A percentile compares a stretch with the other conserved stretches of the same genome.
Evolutionary conservation across 139 green algal genomes (phyloP).

Genomic region (Gonium pectorale): DNA sequence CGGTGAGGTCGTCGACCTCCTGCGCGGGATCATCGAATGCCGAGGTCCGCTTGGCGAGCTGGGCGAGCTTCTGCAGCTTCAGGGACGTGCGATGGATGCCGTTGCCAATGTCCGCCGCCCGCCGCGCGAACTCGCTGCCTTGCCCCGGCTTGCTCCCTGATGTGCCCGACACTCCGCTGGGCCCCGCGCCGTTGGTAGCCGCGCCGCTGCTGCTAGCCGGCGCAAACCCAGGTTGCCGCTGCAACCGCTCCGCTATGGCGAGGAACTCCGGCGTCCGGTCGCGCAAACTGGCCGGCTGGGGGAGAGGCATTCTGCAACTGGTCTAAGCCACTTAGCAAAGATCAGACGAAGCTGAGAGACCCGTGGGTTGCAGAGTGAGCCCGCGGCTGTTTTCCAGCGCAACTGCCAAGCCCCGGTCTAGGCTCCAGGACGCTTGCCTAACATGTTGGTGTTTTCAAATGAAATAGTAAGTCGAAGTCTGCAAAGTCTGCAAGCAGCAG

Average conservation of each 20-base stretch:
- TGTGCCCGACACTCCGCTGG: neutral
- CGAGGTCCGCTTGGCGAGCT: constrained; percentile 95
- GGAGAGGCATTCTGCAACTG: constrained; percentile 26
- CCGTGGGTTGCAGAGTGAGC: no score
- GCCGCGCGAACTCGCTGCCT: constrained; percentile 88
- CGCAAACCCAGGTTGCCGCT: constrained; percentile 60
- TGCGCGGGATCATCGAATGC: constrained; percentile 97
- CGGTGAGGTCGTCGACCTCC: constrained; percentile 95
- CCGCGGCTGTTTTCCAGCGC: no score
- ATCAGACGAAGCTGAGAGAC: no score
- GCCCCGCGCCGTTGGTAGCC: constrained; percentile 2
- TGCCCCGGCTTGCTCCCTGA: constrained; percentile 44
- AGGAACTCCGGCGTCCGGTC: constrained; percentile 76
- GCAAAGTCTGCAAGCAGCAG: no score
- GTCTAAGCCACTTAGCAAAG: no score
- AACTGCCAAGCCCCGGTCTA: no score
- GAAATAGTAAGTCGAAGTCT: no score
- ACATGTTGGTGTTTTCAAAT: no score
- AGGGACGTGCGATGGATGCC: constrained; percentile 93
- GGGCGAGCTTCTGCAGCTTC: constrained; percentile 93
- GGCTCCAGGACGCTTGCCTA: no score
- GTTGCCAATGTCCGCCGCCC: constrained; percentile 89
- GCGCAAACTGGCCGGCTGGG: constrained; percentile 46
- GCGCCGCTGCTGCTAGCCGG: neutral
- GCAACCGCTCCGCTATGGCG: constrained; percentile 61